A percentile compares a stretch with the other conserved stretches of the same genome.
phyloP scores from a whole-genome alignment of 2,329 filamentous ascomycete species.

The Colletotrichum cereale region DNA sequence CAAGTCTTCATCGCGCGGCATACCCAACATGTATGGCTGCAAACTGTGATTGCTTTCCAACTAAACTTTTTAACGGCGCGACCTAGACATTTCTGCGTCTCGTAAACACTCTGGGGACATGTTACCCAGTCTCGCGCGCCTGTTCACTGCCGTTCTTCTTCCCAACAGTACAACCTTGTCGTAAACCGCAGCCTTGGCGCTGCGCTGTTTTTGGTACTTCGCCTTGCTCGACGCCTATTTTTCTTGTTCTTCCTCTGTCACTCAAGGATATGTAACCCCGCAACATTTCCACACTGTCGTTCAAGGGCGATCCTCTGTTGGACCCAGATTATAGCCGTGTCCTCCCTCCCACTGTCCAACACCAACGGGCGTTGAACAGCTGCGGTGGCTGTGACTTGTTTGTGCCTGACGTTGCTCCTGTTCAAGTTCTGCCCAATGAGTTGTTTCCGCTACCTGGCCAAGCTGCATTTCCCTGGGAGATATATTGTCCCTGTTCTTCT shows the following conservation, averaged over 20 bases:
- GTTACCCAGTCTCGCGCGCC: neutral
- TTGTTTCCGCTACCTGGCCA: constrained; percentile 25
- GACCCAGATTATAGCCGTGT: neutral
- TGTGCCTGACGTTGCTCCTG: constrained; percentile 4
- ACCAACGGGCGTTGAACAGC: neutral
- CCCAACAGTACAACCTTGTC: neutral
- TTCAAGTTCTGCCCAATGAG: constrained; percentile 27
- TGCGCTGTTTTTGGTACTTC: neutral
- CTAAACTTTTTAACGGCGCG: constrained; percentile 11
- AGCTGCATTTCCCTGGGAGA: constrained; percentile 20
- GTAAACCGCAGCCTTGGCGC: constrained; percentile 7
- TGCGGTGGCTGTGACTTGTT: neutral
- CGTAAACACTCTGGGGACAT: neutral
- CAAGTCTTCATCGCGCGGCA: neutral
- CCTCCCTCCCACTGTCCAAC: neutral
- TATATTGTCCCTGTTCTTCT: constrained; percentile 32
- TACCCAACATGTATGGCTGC: neutral
- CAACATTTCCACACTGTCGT: constrained; percentile 32
- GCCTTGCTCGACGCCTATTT: neutral
- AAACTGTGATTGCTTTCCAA: constrained; percentile 9
- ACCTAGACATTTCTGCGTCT: neutral
- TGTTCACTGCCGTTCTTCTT: neutral
- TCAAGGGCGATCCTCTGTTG: constrained; percentile 23
- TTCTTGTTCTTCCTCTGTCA: neutral
- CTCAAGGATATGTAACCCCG: constrained; percentile 4